Percentiles rank a stretch among this genome's conserved stretches.
Conservation (phyloP, 2,329 filamentous ascomycete genomes). For the Aspergillus puulaauensis region DNA sequence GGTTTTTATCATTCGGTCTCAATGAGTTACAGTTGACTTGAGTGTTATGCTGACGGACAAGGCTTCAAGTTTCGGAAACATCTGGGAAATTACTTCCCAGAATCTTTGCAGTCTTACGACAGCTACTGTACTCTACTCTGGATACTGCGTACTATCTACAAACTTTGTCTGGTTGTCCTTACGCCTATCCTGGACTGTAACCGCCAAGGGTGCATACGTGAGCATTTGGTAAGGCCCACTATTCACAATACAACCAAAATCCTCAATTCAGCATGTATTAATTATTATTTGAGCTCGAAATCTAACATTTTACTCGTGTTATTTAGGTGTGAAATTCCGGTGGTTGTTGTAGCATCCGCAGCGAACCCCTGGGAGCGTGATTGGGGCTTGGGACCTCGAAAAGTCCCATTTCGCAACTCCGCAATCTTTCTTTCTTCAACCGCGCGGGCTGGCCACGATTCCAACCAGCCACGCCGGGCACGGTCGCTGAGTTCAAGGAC, state of each 20-base stretch:
- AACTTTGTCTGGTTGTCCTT: neutral
- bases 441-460: constrained; percentile 33
- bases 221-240: constrained; percentile 8
- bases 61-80: neutral
- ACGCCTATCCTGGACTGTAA: constrained; percentile 4
- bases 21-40: neutral
- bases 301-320: constrained; percentile 3
- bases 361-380: constrained; percentile 27
- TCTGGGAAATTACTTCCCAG: neutral
- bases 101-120: neutral
- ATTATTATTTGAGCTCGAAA: neutral
- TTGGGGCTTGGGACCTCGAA: constrained; percentile 26
- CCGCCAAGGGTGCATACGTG: neutral
- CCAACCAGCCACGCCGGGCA: constrained; percentile 31
- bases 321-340: constrained; percentile 13
- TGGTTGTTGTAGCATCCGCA: constrained; percentile 19
- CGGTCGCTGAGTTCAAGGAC: constrained; percentile 27
- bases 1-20: neutral
- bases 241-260: neutral
- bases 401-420: constrained; percentile 26
- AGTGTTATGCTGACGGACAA: neutral
- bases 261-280: neutral
- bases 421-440: constrained; percentile 29
- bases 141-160: neutral
- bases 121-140: neutral